Conservation (phyloP, 305 asterid species). For the Rubia occidens region DNA sequence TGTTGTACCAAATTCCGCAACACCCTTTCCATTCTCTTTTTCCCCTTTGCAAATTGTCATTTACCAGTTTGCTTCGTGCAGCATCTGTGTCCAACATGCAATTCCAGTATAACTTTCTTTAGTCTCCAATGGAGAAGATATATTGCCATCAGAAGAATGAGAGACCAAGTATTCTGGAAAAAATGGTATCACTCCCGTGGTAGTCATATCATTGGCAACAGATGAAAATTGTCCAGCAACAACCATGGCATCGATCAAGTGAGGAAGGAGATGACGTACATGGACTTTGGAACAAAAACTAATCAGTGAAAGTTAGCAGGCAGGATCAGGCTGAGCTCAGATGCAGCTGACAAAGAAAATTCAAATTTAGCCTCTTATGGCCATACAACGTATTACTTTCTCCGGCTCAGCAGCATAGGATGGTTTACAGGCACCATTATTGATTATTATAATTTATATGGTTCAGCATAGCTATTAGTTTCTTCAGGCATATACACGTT, state of each 20-base stretch:
- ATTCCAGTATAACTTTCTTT: neutral
- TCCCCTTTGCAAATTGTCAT: neutral
- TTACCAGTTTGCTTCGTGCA: neutral
- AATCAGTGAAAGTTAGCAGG: neutral
- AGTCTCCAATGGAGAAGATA: neutral
- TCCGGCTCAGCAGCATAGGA: neutral
- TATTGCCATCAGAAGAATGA: neutral
- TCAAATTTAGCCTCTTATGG: neutral
- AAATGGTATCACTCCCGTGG: too few species aligned
- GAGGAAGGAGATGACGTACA: neutral
- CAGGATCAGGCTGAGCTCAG: neutral
- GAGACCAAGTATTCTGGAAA: neutral
- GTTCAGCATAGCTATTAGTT: too few species aligned
- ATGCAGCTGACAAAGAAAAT: neutral
- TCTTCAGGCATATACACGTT: too few species aligned
- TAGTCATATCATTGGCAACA: neutral
- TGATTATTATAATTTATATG: too few species aligned
- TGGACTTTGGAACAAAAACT: neutral
- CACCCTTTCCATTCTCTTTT: neutral
- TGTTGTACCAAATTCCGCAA: neutral
- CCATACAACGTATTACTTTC: neutral
- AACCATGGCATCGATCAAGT: neutral
- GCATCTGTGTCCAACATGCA: too few species aligned
- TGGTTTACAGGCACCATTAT: neutral
- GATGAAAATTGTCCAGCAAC: neutral